Conservation (phyloP, 139 green algal genomes). For the Asterochloris sp. region DNA sequence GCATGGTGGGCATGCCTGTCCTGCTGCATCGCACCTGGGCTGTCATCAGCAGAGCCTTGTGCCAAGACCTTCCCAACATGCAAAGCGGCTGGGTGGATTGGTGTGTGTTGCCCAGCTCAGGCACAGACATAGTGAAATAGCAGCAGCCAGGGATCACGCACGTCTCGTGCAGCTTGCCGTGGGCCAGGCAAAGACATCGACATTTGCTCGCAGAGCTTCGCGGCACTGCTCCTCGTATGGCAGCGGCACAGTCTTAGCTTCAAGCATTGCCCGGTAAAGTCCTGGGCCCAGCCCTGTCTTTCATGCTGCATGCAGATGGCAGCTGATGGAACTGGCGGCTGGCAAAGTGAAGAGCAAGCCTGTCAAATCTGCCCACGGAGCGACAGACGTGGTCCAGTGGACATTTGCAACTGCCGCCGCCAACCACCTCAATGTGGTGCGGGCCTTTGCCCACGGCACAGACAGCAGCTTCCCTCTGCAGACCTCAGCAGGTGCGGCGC, state of each 20-base stretch:
- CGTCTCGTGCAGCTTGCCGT: background rate
- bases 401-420: constrained; percentile 25
- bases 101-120: background rate
- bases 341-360: constrained; percentile 7
- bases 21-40: background rate
- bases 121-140: background rate
- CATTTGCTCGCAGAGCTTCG: too few species aligned
- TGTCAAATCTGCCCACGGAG: constrained; percentile 2
- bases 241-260: background rate
- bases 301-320: constrained; percentile 5
- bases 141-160: background rate
- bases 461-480: constrained; percentile 54
- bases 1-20: background rate
- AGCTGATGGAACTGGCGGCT: constrained; percentile 20
- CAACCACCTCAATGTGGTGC: constrained; percentile 56
- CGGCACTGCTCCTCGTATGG: background rate
- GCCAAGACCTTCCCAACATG: background rate
- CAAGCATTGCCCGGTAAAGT: background rate
- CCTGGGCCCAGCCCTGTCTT: background rate
- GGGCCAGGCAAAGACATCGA: background rate
- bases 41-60: background rate
- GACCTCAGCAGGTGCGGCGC: constrained; percentile 19
- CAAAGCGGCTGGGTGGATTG: background rate
- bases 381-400: constrained; percentile 16
- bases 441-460: constrained; percentile 66